A percentile compares a stretch with the other conserved stretches of the same genome.
Conservation (phyloP, 2,329 filamentous ascomycete genomes). For the Cytospora mali region DNA sequence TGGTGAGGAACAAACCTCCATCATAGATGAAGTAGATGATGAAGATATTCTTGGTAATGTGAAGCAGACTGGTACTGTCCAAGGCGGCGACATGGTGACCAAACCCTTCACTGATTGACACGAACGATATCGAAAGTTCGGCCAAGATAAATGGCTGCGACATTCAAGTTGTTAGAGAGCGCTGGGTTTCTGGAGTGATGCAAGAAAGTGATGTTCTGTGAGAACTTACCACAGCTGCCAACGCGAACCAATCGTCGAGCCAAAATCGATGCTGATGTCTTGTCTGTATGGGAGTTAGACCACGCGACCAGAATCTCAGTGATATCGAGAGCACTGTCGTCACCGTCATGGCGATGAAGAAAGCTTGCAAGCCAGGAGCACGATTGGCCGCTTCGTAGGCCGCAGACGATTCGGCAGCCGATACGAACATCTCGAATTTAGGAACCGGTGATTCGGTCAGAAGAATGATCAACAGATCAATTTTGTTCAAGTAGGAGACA, state of each 20-base stretch:
- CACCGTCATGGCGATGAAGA: neutral
- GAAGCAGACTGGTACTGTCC: neutral
- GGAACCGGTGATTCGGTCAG: too few relatives aligned
- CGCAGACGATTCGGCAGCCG: too few relatives aligned
- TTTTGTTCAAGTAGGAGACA: too few relatives aligned
- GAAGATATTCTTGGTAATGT: neutral
- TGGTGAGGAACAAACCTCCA: neutral
- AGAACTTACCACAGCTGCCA: neutral
- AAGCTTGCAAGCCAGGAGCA: neutral
- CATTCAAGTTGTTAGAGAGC: too few relatives aligned
- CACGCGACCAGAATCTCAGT: neutral
- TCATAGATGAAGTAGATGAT: neutral
- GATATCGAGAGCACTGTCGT: neutral
- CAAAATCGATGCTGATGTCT: neutral
- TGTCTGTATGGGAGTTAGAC: neutral
- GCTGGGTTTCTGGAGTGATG: too few relatives aligned
- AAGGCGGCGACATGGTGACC: neutral
- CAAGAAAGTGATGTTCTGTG: too few relatives aligned
- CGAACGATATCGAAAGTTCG: too few relatives aligned
- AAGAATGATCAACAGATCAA: too few relatives aligned
- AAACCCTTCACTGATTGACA: neutral
- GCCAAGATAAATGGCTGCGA: neutral
- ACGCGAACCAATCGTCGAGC: neutral
- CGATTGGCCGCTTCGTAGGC: constrained; percentile 5
- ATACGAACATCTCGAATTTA: neutral